Evolutionary conservation across 495 filamentous ascomycete species (phyloP).

Genomic region (Lasiosphaeriaceae sp.): DNA sequence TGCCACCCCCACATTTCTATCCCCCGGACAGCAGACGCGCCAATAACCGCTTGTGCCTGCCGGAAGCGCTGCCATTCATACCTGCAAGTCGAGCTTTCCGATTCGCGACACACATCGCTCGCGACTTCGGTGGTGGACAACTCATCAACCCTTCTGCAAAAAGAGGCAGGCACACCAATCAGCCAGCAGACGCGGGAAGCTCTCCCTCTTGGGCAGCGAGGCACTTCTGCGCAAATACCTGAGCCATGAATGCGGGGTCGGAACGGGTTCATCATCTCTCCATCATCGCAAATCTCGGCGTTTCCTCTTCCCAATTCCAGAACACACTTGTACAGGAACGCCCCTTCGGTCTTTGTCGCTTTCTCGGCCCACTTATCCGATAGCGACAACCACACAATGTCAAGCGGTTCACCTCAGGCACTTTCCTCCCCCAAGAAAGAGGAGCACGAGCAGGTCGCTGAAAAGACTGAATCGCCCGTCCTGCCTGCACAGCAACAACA

Average conservation of each 20-base stretch:
- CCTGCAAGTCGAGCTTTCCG: constrained; percentile 3
- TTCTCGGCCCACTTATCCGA: background rate
- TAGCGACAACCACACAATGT: constrained; percentile 6
- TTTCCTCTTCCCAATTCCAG: background rate
- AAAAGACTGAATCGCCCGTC: constrained; percentile 20
- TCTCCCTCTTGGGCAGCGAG: constrained; percentile 20
- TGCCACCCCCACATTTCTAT: background rate
- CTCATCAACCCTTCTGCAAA: constrained; percentile 23
- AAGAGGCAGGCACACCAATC: constrained; percentile 27
- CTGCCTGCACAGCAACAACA: constrained; percentile 15
- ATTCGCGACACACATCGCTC: constrained; percentile 15
- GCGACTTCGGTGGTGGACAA: constrained; percentile 10
- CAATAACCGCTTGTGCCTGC: constrained; percentile 10
- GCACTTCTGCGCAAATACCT: constrained; percentile 4
- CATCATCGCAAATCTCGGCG: background rate
- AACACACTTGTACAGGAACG: background rate
- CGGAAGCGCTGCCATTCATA: constrained; percentile 1
- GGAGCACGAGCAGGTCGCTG: constrained; percentile 7
- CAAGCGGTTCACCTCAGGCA: constrained; percentile 16
- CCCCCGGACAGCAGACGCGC: background rate
- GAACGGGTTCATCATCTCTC: background rate
- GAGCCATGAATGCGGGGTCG: constrained; percentile 15
- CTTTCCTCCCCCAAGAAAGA: constrained; percentile 10
- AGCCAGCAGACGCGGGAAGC: constrained; percentile 7
- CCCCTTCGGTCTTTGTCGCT: background rate